phyloP scores from a whole-genome alignment of 1,139 yeast genomes.

The Sugiyamaella japonica region DNA sequence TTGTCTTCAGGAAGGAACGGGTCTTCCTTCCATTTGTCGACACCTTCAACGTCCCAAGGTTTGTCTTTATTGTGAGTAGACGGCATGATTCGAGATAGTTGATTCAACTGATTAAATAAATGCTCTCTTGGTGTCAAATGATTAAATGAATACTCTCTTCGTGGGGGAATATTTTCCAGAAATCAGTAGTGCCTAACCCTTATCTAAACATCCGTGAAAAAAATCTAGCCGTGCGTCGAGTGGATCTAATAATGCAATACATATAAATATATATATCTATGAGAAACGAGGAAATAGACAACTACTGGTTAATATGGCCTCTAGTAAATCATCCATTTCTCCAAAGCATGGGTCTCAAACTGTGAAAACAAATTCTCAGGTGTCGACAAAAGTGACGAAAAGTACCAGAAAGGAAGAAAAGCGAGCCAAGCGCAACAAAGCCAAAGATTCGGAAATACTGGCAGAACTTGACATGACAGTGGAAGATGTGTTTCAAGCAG shows the following conservation, averaged over 20 bases:
- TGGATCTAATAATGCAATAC: background rate
- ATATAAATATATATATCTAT: background rate
- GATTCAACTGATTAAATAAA: background rate
- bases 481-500: slow-evolving; percentile 34
- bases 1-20: slow-evolving; percentile 91
- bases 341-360: background rate
- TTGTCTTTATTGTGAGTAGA: slow-evolving; percentile 92
- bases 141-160: background rate
- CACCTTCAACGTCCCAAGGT: slow-evolving; percentile 97
- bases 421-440: slow-evolving; percentile 13
- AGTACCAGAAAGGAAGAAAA: slow-evolving; percentile 13
- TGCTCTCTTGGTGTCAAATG: too few relatives aligned
- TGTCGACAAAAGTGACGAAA: slow-evolving; percentile 11
- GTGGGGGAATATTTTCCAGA: slow-evolving; percentile 5
- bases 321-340: background rate
- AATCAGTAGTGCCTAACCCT: slow-evolving; percentile 17
- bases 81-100: slow-evolving; percentile 53
- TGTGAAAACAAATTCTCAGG: slow-evolving; percentile 9
- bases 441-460: slow-evolving; percentile 22
- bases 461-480: slow-evolving; percentile 21
- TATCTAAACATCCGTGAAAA: background rate
- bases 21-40: slow-evolving; percentile 90
- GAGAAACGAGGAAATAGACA: background rate
- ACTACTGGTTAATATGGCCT: slow-evolving; percentile 1
- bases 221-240: slow-evolving; percentile 1